Evolutionary conservation across 768 basidiomycete genomes (phyloP).

Genomic region (Cantharellus cinnabarinus): DNA sequence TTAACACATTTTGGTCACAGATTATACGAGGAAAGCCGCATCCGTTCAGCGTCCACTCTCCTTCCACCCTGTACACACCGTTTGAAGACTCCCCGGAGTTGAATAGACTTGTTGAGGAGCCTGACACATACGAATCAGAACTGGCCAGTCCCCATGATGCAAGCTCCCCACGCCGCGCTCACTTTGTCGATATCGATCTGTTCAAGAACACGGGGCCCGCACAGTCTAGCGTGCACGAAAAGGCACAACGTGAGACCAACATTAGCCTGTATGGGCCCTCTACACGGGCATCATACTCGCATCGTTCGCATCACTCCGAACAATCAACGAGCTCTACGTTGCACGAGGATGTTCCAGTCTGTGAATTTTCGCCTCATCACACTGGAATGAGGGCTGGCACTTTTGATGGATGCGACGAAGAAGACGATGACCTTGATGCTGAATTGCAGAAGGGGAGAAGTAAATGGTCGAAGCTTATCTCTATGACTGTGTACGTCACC

Average conservation of each 20-base stretch:
- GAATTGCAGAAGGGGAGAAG: background rate
- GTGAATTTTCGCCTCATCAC: background rate
- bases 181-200: conserved; percentile 31
- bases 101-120: conserved; percentile 30
- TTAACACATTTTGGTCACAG: background rate
- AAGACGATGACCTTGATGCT: background rate
- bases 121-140: conserved; percentile 28
- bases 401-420: conserved; percentile 3
- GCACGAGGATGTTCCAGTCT: background rate
- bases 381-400: background rate
- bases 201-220: no score
- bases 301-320: background rate
- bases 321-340: background rate
- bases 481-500: conserved; percentile 9
- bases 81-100: conserved; percentile 28
- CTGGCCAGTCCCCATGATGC: no score
- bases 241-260: conserved; percentile 16
- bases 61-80: background rate
- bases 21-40: background rate
- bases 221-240: no score
- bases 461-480: background rate
- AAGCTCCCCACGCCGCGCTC: conserved; percentile 2
- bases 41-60: background rate
- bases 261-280: no score
- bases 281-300: background rate